These are phyloP conservation scores for Hypomyces rosellus DNA, from an alignment of 2,329 filamentous ascomycete genomes.

Conservation along the genomic window DNA sequence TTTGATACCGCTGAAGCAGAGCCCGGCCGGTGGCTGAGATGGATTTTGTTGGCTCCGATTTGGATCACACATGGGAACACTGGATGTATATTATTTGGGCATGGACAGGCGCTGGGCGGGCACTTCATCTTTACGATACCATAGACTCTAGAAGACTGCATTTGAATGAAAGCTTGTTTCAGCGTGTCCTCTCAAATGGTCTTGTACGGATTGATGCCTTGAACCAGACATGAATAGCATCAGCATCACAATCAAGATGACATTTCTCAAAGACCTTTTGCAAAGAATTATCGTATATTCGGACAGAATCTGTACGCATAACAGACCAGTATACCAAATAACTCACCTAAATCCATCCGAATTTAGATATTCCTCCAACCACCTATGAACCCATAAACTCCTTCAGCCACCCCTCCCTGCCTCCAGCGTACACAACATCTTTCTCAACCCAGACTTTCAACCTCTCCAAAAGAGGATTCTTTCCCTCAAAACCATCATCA, in stretches of 20 bases:
- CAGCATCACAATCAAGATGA: background rate
- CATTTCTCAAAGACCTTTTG: background rate
- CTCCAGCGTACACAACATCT: no score
- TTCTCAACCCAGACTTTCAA: background rate
- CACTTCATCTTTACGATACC: constrained; percentile 22
- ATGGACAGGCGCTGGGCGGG: constrained; percentile 19
- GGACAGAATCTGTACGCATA: background rate
- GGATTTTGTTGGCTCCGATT: background rate
- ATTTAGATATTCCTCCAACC: background rate
- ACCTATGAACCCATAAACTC: background rate
- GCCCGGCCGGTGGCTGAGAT: constrained; percentile 24
- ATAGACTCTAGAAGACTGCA: constrained; percentile 13
- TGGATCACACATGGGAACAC: background rate
- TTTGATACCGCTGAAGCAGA: constrained; percentile 35
- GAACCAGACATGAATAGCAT: no score
- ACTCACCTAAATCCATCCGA: background rate
- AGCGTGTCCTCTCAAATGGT: no score
- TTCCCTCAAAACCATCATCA: background rate
- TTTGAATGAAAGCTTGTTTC: background rate
- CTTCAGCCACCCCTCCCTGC: background rate
- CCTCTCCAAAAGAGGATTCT: background rate
- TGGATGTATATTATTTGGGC: constrained; percentile 4
- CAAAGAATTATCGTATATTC: background rate
- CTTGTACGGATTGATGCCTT: no score
- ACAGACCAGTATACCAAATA: background rate